Base-by-base conservation (phyloP, 495 filamentous ascomycete genomes). In the Penicillium canescens region DNA sequence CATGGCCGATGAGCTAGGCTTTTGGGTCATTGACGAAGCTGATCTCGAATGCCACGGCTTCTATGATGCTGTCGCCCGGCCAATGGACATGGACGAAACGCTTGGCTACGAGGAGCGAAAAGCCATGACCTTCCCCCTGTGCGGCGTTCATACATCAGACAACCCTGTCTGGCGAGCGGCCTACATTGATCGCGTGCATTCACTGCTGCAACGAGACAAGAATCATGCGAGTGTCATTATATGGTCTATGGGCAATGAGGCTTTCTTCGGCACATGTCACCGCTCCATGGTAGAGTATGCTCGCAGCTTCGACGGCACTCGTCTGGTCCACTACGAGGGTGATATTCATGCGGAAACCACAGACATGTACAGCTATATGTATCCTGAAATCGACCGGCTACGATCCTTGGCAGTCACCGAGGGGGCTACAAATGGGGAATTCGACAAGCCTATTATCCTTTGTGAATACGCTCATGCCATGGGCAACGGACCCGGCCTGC, bases 11-110 rank as follows among this genome's bases (percentile, higher is more conserved):
- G 83, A 89, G 58, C 65, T 89, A 26, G 87, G 87, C 0, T 69
- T 90, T 28, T 89, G 80, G 74, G 77, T 89, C 12, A 85, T 89
- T 54, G 86, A 88, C 47, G 86, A 90, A 62, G 82, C 83, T 0
- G 86, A 90, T 59, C 75, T 88, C 0, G 86, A 88, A 64, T 88
- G 84, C 54, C 86, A 88, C 42, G 86, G 86, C 3, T 87, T 88
- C 45, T 80, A 83, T 41, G 54, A 67, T 34, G 74, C 72, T 6
- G 69, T 84, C 11, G 73, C 76, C 1, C 66, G 70, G 0, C 73
- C 76, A 3, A 62, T 72, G 6, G 67, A 78, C 20, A 67, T 81
- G 31, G 67, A 71, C 2, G 76, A 82, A 46, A 69, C 73, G 13
- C 71, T 83, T 23, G 77, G 77, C 20, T 80, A 75, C 51, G 74